These are phyloP conservation scores for Trichoderma endophyticum DNA, from an alignment of 2,329 filamentous ascomycete species.

Conservation along the genomic window DNA sequence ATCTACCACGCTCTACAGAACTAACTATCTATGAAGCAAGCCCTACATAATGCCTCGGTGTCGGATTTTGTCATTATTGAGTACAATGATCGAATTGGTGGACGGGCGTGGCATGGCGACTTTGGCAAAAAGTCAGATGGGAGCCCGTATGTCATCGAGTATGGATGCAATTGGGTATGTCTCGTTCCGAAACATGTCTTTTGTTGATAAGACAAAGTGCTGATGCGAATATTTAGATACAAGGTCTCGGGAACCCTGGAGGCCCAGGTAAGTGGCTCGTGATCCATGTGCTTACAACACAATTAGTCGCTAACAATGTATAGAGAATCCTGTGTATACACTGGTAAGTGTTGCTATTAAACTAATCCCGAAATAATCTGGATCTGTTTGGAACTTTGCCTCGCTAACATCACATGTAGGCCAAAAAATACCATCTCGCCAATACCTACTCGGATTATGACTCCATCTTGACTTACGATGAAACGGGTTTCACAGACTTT, in stretches of 20 bases:
- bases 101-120: conserved; percentile 54
- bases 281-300: background rate
- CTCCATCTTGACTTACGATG: conserved; percentile 58
- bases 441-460: conserved; percentile 58
- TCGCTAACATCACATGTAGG: conserved; percentile 24
- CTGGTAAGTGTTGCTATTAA: conserved; percentile 29
- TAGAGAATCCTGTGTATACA: conserved; percentile 61
- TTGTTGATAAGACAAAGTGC: conserved; percentile 22
- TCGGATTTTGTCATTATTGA: conserved; percentile 64
- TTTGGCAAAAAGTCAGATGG: conserved; percentile 53
- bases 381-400: background rate
- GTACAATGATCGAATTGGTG: conserved; percentile 60
- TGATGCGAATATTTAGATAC: conserved; percentile 19
- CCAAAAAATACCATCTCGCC: conserved; percentile 55
- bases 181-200: conserved; percentile 20
- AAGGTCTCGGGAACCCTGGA: conserved; percentile 25
- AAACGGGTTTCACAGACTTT: conserved; percentile 53
- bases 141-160: conserved; percentile 56
- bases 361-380: too few relatives aligned
- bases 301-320: background rate
- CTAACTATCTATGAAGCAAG: conserved; percentile 38
- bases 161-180: conserved; percentile 63
- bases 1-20: background rate
- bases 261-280: conserved; percentile 23
- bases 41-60: conserved; percentile 58